These are phyloP conservation scores for Physaria fendleri DNA, from an alignment of 345 rosid species.

Conservation along the genomic window DNA sequence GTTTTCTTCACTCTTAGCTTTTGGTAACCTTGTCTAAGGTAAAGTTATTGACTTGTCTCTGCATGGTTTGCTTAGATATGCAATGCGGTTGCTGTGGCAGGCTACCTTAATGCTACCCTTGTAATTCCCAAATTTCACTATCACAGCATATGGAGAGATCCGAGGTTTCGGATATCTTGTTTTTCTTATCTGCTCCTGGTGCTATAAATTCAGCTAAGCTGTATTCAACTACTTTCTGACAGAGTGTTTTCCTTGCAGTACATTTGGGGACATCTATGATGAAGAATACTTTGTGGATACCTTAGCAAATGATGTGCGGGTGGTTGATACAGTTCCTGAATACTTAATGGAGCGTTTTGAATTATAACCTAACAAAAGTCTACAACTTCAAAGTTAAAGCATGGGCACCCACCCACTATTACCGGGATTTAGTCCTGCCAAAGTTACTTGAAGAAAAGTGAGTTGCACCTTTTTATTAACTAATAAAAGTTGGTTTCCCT, in stretches of 20 bases:
- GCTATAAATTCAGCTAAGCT: background rate
- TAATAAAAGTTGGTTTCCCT: background rate
- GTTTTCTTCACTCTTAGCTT: slow-evolving; percentile 28
- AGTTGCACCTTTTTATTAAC: slow-evolving; percentile 27
- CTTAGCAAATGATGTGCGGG: slow-evolving; percentile 72
- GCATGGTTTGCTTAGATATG: slow-evolving; percentile 59
- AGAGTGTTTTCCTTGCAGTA: slow-evolving; percentile 39
- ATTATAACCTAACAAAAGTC: slow-evolving; percentile 72
- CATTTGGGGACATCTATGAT: slow-evolving; percentile 77
- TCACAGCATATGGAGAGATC: slow-evolving; percentile 97
- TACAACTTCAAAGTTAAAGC: slow-evolving; percentile 95
- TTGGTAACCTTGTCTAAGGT: background rate
- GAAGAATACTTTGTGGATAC: slow-evolving; percentile 62
- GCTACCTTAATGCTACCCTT: slow-evolving; percentile 95
- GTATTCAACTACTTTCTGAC: slow-evolving; percentile 10
- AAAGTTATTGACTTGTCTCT: slow-evolving; percentile 14
- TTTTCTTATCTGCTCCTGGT: background rate
- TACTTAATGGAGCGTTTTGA: slow-evolving; percentile 96
- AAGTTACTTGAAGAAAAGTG: slow-evolving; percentile 91
- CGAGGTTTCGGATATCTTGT: slow-evolving; percentile 47
- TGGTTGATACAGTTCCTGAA: slow-evolving; percentile 72
- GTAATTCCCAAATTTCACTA: slow-evolving; percentile 85
- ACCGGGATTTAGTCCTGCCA: slow-evolving; percentile 76
- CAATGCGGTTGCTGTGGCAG: slow-evolving; percentile 99
- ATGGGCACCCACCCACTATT: slow-evolving; percentile 80